phyloP scores from a whole-genome alignment of 192 early-diverging fungal species.

The Oehlia diaphana region DNA sequence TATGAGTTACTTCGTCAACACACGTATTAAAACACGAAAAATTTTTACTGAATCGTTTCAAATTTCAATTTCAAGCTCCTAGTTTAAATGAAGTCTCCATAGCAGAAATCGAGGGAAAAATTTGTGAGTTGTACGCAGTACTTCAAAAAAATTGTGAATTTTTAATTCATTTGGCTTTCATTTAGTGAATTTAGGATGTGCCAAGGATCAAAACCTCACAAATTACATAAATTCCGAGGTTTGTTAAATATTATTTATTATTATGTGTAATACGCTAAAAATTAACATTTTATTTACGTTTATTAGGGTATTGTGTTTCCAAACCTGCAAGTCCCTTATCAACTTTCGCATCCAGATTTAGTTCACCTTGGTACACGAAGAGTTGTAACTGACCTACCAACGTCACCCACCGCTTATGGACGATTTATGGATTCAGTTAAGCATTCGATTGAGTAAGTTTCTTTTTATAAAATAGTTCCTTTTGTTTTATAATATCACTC shows the following conservation, averaged over 20 bases:
- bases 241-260: too few species aligned
- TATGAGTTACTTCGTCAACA: background rate
- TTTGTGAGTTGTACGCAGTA: background rate
- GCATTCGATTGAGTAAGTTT: background rate
- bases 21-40: background rate
- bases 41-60: background rate
- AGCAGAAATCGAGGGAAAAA: slow-evolving; percentile 19
- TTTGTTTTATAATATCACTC: background rate
- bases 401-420: background rate
- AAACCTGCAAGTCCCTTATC: background rate
- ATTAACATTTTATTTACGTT: background rate
- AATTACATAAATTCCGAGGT: background rate
- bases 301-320: background rate
- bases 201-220: background rate
- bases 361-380: background rate
- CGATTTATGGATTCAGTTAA: background rate
- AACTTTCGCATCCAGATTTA: background rate
- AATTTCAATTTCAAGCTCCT: background rate
- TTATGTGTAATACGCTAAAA: too few species aligned
- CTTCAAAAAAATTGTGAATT: background rate
- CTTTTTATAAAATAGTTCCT: background rate
- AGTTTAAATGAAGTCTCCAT: background rate
- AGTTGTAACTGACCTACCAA: background rate
- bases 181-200: background rate
- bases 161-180: background rate